Evolutionary conservation across 148 eudicot genomes (phyloP), one percentile per base, ranked within the genome.

Genomic region (Polygonum maritimum): DNA sequence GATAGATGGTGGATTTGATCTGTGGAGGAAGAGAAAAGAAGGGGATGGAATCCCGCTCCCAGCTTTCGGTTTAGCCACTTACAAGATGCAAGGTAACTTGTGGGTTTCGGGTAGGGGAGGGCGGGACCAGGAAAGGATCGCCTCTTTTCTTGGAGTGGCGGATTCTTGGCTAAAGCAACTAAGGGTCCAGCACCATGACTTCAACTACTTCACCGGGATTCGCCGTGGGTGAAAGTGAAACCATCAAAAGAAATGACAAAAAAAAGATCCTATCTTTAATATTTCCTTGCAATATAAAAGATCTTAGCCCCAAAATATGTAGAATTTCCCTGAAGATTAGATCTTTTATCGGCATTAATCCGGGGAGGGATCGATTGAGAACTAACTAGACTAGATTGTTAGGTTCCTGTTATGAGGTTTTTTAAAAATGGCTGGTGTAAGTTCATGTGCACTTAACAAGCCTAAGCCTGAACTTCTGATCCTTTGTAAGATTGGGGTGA

Each of bases 81-180:
- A 94, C 75, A 94, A 94, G 83, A 89, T 94, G 98, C 98, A 91
- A 85, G 97, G 97, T 2, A 82, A 76, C 39, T 76, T 90, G 75
- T 91, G 97, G 97, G 81, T 81, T 40, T 87, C 94, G 9, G 86
- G 88, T 45, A 82, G 76, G 78, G 81, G 78, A 22, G 92, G 97
- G 0, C 76, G 81, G 81, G 98, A 94, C 84, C 91, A 88, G 19
- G 95, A 91, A 63, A 83, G 85, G 73, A 75, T 92, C 18, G 81
- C 76, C 54, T 89, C 98, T 18, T 89, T 92, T 9, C 78, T 83
- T 65, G 89, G 95, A 73, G 97, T 90, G n/a, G 97, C 97, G 0
- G 97, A 94, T 87, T 94, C 98, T 3, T 94, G 98, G 98, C 87
- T 94, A 62, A 94, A 92, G 86, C 97, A 94, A 75, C 76, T 94